Percentiles rank a stretch among this genome's conserved stretches.
Evolutionary conservation across 2,329 filamentous ascomycete genomes (phyloP).

Genomic region (Stagonosporopsis rhizophila): DNA sequence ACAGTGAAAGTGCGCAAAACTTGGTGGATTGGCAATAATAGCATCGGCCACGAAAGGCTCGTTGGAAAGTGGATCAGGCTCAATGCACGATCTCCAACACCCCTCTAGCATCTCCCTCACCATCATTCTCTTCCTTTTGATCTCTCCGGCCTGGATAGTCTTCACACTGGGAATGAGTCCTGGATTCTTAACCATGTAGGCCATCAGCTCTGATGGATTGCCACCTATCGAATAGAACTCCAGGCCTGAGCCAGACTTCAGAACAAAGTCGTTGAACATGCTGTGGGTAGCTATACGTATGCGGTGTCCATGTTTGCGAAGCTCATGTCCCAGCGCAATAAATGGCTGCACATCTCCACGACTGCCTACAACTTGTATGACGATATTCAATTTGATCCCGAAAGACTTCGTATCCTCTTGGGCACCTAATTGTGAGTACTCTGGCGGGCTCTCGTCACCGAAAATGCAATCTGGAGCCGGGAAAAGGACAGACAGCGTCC

Average conservation of each 20-base stretch:
- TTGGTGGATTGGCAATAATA: slow-evolving; percentile 81
- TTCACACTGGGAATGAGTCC: slow-evolving; percentile 41
- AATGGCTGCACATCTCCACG: slow-evolving; percentile 66
- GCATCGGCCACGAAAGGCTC: slow-evolving; percentile 76
- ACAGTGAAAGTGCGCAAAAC: slow-evolving; percentile 76
- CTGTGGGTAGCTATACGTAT: slow-evolving; percentile 35
- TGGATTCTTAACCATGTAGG: slow-evolving; percentile 59
- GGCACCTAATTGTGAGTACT: neutral
- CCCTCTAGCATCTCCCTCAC: slow-evolving; percentile 27
- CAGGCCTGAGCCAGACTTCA: slow-evolving; percentile 22
- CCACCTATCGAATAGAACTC: slow-evolving; percentile 49
- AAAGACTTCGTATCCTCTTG: neutral
- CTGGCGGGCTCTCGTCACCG: neutral
- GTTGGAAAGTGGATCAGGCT: slow-evolving; percentile 41
- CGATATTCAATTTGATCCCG: slow-evolving; percentile 54
- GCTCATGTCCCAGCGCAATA: slow-evolving; percentile 60
- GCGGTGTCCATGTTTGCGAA: slow-evolving; percentile 46
- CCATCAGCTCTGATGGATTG: slow-evolving; percentile 53
- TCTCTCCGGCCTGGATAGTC: slow-evolving; percentile 41
- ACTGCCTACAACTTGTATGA: slow-evolving; percentile 63
- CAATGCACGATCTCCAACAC: slow-evolving; percentile 46
- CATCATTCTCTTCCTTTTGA: slow-evolving; percentile 9
- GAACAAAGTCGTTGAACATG: slow-evolving; percentile 22
- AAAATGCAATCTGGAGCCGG: slow-evolving; percentile 16
- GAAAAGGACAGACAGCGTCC: slow-evolving; percentile 9